phyloP scores from a whole-genome alignment of 371 early-diverging fungal genomes.

The Gilbertella persicaria region DNA sequence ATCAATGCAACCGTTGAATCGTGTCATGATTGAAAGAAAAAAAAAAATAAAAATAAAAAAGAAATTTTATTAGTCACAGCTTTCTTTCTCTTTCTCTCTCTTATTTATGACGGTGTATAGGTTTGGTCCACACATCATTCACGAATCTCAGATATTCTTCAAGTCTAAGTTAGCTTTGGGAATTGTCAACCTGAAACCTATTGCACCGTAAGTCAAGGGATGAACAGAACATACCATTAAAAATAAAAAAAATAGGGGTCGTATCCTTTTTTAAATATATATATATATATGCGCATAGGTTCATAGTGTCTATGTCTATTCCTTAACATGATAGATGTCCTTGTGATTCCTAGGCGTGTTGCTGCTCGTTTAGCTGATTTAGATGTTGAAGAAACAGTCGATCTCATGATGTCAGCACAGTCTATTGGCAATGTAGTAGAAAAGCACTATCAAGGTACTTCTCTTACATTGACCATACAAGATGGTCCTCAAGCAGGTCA shows the following conservation, averaged over 20 bases:
- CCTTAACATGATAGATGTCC: slow-evolving; percentile 65
- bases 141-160: slow-evolving; percentile 72
- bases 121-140: slow-evolving; percentile 71
- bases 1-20: slow-evolving; percentile 96
- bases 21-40: slow-evolving; percentile 41
- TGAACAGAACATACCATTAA: too few relatives aligned
- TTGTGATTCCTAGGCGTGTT: slow-evolving; percentile 73
- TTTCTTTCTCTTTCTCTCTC: neutral
- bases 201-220: slow-evolving; percentile 70
- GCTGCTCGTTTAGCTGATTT: slow-evolving; percentile 76
- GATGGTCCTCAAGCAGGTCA: slow-evolving; percentile 92
- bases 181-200: slow-evolving; percentile 89
- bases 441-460: slow-evolving; percentile 65
- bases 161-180: slow-evolving; percentile 70
- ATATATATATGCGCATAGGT: slow-evolving; percentile 2
- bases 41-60: slow-evolving; percentile 4
- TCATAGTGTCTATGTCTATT: slow-evolving; percentile 1
- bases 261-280: slow-evolving; percentile 26
- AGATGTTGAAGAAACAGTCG: slow-evolving; percentile 70
- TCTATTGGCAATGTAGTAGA: slow-evolving; percentile 77
- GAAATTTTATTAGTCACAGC: neutral
- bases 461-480: slow-evolving; percentile 78
- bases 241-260: slow-evolving; percentile 31
- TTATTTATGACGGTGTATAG: slow-evolving; percentile 16
- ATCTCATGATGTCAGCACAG: slow-evolving; percentile 81